Conservation (phyloP, 345 rosid genomes). For the Geranium rotundifolium region DNA sequence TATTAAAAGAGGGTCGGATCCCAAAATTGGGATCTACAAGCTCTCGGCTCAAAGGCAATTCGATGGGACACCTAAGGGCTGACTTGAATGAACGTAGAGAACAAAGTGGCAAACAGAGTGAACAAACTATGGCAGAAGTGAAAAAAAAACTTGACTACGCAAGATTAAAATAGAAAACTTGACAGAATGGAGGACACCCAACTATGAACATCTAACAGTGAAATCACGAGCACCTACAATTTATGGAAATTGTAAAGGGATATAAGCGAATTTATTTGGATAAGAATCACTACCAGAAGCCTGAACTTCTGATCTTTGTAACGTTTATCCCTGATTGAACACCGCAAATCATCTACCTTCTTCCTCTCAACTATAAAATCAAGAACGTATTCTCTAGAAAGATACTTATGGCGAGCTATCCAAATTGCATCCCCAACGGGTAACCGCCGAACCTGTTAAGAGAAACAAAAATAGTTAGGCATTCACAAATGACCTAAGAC, state of each 20-base stretch:
- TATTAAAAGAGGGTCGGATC: too few species aligned
- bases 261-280: not conserved
- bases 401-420: constrained; percentile 74
- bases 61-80: too few species aligned
- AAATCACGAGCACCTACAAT: not conserved
- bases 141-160: not conserved
- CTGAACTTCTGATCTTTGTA: constrained; percentile 84
- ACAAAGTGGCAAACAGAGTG: too few species aligned
- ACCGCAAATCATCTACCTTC: constrained; percentile 68
- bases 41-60: too few species aligned
- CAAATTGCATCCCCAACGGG: constrained; percentile 90
- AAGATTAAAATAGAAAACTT: not conserved
- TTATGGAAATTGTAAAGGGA: not conserved
- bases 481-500: not conserved
- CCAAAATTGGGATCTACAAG: too few species aligned
- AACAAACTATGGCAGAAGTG: too few species aligned
- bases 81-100: too few species aligned
- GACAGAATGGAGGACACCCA: not conserved
- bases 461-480: not conserved
- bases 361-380: constrained; percentile 95
- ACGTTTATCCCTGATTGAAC: constrained; percentile 76
- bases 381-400: constrained; percentile 57
- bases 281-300: constrained; percentile 47
- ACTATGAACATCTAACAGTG: not conserved
- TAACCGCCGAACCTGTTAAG: constrained; percentile 60